Evolutionary conservation across 768 basidiomycete genomes (phyloP), one percentile per base, ranked within the genome.

Genomic region (Rickenella mellea): DNA sequence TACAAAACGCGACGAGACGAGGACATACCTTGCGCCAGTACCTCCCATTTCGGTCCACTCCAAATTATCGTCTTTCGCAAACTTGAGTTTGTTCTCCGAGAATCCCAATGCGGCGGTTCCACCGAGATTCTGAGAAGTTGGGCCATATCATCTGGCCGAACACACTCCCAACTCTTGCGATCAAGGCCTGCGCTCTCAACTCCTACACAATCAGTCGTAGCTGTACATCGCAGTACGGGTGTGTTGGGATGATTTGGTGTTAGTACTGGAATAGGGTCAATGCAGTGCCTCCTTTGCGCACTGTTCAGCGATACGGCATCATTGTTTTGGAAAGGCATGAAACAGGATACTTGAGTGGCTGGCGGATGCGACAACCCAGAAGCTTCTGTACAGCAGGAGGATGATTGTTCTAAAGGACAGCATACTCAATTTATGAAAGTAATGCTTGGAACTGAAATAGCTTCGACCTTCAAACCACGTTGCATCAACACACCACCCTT

Each of bases 41-140:
- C 66, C 58, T 88, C 85, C 14, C 50, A 51, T 7, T 60, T 62
- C 5, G 83, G 77, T 0, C 89, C 89, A 44, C 71, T 78, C 85
- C 87, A 93, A 2, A 91, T 55, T 3, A 90, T 1, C 77, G 64
- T 29, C 65, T 55, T 26, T 68, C 19, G 35, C 49, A 12, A 48
- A 44, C 3, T 40, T 37, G 39, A 47, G 39, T 35, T 46, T 41
- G n/a, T 40, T 47, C 26, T n/a, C n/a, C n/a, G n/a, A n/a, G n/a
- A n/a, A n/a, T n/a, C n/a, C n/a, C n/a, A n/a, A n/a, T 35, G 43
- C 28, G 44, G 49, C 26, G 45, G 44, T 25, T 55, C 56, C 5
- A 81, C 54, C 0, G 66, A 70, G 10, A 90, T 59, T 37, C 85
- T 68, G 22, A 85, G 49, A 2, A 89, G 64, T 17, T 68, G 63